Percentiles rank a stretch among this genome's conserved stretches.
Conservation (phyloP, 2,329 filamentous ascomycete genomes). For the Trichoderma sp. region DNA sequence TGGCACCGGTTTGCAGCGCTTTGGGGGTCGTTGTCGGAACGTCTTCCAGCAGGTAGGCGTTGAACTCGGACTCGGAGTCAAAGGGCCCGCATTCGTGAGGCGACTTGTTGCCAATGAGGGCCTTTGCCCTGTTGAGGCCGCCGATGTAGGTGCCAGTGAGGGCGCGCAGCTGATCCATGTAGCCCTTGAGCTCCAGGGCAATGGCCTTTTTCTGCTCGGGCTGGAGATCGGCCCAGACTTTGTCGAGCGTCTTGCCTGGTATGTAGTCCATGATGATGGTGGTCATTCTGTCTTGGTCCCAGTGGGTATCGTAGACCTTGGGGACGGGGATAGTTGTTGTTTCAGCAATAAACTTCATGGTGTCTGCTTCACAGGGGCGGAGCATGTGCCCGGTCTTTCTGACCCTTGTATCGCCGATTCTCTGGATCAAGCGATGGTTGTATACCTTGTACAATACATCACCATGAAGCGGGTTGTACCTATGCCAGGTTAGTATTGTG, state of each 20-base stretch:
- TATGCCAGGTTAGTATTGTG: no score
- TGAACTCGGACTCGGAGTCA: neutral
- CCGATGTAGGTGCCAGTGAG: neutral
- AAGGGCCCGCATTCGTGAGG: neutral
- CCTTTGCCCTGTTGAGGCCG: neutral
- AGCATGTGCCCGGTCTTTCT: neutral
- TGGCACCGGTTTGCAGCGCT: neutral
- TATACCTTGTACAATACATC: no score
- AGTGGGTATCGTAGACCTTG: conserved; percentile 24
- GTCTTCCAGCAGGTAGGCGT: neutral
- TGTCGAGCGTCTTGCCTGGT: neutral
- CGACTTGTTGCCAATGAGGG: neutral
- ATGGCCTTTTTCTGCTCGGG: neutral
- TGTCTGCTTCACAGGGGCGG: conserved; percentile 20
- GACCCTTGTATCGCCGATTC: no score
- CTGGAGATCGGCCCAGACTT: neutral
- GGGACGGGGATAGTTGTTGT: conserved; percentile 31
- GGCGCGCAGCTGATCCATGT: neutral
- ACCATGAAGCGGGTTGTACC: no score
- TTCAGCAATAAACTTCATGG: conserved; percentile 30
- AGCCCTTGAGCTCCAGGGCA: neutral
- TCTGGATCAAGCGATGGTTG: no score
- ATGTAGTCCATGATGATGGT: neutral
- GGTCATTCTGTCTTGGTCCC: neutral
- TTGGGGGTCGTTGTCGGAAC: neutral